Conservation (phyloP, 352 stramenopile genomes). For the Phytophthora foliorum region DNA sequence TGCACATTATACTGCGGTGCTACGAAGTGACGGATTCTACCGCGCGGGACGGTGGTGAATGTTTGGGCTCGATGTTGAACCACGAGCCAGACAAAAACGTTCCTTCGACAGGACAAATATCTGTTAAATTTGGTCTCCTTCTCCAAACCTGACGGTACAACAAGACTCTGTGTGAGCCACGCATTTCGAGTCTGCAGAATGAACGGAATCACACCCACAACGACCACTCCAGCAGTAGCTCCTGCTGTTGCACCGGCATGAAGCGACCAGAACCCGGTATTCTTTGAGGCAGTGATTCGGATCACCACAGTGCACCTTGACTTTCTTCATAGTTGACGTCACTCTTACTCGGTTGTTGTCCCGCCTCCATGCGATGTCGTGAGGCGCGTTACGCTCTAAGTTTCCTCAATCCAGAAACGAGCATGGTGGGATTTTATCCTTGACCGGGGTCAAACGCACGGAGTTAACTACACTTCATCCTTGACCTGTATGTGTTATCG, state of each 20-base stretch:
- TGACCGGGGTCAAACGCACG: neutral
- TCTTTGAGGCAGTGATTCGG: neutral
- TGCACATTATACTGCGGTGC: slow-evolving; percentile 41
- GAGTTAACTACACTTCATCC: neutral
- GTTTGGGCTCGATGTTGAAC: slow-evolving; percentile 28
- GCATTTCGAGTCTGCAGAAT: slow-evolving; percentile 25
- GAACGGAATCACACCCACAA: slow-evolving; percentile 23
- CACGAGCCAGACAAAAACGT: slow-evolving; percentile 13
- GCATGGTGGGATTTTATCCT: neutral
- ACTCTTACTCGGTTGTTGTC: neutral
- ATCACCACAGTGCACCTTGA: slow-evolving; percentile 10
- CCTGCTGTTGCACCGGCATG: slow-evolving; percentile 12
- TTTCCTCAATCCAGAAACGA: neutral
- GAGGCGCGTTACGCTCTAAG: neutral
- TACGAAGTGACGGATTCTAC: slow-evolving; percentile 28
- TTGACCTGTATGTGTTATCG: neutral
- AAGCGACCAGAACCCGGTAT: neutral
- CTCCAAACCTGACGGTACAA: slow-evolving; percentile 3
- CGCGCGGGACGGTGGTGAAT: slow-evolving; percentile 16
- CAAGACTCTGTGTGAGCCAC: slow-evolving; percentile 15
- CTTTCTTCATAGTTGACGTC: neutral
- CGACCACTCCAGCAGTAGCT: slow-evolving; percentile 16
- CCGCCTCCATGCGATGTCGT: neutral
- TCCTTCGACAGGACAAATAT: neutral
- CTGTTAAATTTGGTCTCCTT: slow-evolving; percentile 15